Conservation (phyloP, 2,329 filamentous ascomycete genomes). For the Magnaporthiopsis poae region DNA sequence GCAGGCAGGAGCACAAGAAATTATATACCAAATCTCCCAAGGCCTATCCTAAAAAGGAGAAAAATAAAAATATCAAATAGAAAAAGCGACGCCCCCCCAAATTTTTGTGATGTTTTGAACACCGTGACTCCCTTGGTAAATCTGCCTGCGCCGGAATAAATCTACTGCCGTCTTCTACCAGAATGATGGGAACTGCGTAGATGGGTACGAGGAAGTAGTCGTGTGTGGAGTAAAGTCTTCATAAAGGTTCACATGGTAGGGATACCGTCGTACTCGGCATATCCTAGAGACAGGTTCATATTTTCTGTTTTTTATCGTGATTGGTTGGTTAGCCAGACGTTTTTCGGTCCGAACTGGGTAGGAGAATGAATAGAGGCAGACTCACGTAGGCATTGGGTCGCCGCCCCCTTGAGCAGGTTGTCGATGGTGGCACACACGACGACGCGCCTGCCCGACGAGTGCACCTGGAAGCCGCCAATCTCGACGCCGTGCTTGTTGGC, state of each 20-base stretch:
- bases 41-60: not conserved
- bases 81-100: not conserved
- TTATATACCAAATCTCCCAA: not conserved
- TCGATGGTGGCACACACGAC: constrained; percentile 93
- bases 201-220: not conserved
- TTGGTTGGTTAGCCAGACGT: not conserved
- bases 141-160: not conserved
- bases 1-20: not conserved
- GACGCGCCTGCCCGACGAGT: constrained; percentile 77
- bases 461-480: constrained; percentile 90
- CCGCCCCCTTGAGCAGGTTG: constrained; percentile 85
- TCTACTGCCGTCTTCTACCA: constrained; percentile 3
- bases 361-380: not conserved
- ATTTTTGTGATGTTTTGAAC: constrained; percentile 1
- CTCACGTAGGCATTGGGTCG: constrained; percentile 84
- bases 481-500: constrained; percentile 78
- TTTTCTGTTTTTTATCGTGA: constrained; percentile 50
- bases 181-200: not conserved
- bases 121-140: constrained; percentile 2
- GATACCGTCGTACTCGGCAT: constrained; percentile 81
- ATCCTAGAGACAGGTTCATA: constrained; percentile 86
- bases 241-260: constrained; percentile 38
- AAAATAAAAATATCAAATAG: not conserved
- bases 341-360: not conserved
- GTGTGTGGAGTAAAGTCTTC: constrained; percentile 1